Percentiles rank a stretch among this genome's conserved stretches.
These are phyloP conservation scores for Nigrospora osmanthi DNA, from an alignment of 2,329 filamentous ascomycete genomes.

Conservation along the genomic window DNA sequence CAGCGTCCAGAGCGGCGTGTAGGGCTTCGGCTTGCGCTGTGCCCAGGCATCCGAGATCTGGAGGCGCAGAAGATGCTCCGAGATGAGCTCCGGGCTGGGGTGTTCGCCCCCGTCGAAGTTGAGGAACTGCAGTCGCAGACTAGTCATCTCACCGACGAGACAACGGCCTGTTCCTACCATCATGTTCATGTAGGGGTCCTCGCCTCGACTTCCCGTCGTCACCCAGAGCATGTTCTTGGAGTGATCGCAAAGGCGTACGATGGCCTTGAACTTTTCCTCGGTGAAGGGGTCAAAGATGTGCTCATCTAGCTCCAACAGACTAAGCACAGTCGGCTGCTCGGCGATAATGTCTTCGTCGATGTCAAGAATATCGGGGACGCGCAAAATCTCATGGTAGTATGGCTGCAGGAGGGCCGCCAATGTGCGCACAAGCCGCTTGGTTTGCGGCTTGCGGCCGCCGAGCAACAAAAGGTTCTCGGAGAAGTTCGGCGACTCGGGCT, in stretches of 20 bases:
- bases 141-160: background rate
- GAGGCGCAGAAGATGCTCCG: background rate
- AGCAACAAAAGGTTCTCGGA: constrained; percentile 7
- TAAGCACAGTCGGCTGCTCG: constrained; percentile 8
- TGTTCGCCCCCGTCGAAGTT: background rate
- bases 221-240: constrained; percentile 2
- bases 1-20: background rate
- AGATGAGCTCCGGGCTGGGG: background rate
- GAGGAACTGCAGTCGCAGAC: background rate
- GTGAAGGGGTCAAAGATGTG: constrained; percentile 13
- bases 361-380: background rate
- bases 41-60: background rate
- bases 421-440: background rate
- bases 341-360: background rate
- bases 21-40: background rate
- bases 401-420: background rate
- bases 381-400: background rate
- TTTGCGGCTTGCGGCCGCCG: constrained; percentile 4
- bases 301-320: constrained; percentile 17
- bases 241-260: background rate
- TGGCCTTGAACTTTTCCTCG: background rate
- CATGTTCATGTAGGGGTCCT: constrained; percentile 2
- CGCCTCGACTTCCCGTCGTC: background rate
- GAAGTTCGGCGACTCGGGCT: background rate
- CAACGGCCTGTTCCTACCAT: background rate